Conservation (phyloP, 2,329 filamentous ascomycete genomes). For the Monosporascus ibericus region DNA sequence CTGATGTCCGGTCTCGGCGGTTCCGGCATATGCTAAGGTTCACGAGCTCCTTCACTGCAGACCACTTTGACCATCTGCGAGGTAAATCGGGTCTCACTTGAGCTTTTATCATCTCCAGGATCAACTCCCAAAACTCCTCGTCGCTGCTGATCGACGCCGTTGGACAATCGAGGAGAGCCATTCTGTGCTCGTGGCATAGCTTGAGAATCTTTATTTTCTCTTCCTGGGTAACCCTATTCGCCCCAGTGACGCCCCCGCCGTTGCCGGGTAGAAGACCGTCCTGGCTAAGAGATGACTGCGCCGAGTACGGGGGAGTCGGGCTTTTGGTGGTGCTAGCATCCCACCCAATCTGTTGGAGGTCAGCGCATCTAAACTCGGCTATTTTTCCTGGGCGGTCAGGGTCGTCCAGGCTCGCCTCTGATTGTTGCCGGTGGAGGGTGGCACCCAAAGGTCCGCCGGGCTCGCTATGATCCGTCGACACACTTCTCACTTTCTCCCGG, state of each 20-base stretch:
- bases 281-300: not conserved
- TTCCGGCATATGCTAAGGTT: not conserved
- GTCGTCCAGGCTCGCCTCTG: not conserved
- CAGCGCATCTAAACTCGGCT: not conserved
- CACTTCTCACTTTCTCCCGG: not conserved
- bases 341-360: not conserved
- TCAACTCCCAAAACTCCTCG: not conserved
- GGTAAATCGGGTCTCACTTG: not conserved
- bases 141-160: not conserved
- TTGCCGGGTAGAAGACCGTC: not conserved
- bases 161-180: not conserved
- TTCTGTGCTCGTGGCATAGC: not conserved
- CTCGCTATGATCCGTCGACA: not conserved
- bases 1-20: not conserved
- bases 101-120: not conserved
- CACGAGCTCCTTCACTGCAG: not conserved
- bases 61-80: not conserved
- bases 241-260: not conserved
- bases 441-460: too few species aligned
- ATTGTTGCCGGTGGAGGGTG: not conserved
- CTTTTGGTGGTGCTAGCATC: not conserved
- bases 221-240: rapidly evolving
- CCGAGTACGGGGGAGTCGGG: not conserved
- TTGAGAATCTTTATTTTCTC: not conserved
- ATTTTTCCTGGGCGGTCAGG: not conserved